These are phyloP conservation scores for Celoporthe dispersa DNA, from an alignment of 2,329 filamentous ascomycete genomes.

Conservation along the genomic window DNA sequence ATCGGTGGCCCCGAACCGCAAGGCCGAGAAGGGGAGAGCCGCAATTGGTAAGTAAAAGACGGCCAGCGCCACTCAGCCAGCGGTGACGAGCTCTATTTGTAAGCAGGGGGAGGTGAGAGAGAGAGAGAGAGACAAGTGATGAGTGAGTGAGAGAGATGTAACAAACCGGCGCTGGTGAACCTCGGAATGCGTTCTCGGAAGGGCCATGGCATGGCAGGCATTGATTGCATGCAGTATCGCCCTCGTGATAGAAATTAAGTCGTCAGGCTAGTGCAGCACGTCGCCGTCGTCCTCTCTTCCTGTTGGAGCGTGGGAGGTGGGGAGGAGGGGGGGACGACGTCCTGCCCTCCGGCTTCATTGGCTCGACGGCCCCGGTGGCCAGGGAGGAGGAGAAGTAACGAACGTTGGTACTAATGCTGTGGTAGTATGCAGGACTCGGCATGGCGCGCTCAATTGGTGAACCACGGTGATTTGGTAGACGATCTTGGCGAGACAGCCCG, in stretches of 20 bases:
- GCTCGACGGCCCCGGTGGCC: neutral
- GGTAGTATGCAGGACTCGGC: neutral
- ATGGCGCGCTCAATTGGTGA: neutral
- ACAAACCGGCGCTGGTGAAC: too few species aligned
- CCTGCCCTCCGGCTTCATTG: neutral
- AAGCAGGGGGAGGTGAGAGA: neutral
- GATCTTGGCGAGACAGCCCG: neutral
- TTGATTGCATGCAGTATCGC: neutral
- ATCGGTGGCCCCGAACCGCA: neutral
- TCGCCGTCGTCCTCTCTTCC: neutral
- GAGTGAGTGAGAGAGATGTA: neutral
- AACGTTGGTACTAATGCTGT: neutral
- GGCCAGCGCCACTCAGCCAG: neutral
- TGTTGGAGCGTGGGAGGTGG: too few species aligned
- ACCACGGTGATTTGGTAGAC: neutral
- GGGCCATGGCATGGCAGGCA: neutral
- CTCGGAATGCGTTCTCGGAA: too few species aligned
- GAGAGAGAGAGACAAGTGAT: neutral
- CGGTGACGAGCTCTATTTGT: neutral
- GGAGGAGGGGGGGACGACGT: neutral
- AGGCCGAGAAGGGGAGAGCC: neutral
- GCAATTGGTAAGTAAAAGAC: neutral
- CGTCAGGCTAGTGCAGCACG: slow-evolving; percentile 8
- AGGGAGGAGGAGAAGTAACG: neutral
- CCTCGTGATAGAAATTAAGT: neutral